phyloP scores from a whole-genome alignment of 2,329 filamentous ascomycete genomes.

The Cladosporium sp. region DNA sequence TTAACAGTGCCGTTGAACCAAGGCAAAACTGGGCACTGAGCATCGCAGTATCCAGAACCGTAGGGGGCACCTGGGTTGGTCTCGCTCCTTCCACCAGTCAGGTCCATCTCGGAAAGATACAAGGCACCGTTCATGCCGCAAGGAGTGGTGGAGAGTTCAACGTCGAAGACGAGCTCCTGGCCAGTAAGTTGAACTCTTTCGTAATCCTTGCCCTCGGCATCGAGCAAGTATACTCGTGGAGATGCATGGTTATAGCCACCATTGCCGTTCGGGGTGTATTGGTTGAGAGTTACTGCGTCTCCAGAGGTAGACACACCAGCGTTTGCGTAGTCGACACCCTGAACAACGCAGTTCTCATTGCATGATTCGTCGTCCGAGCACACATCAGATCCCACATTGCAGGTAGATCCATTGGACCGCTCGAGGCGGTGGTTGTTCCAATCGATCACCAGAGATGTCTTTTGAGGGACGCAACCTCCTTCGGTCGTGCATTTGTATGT shows the following conservation, averaged over 20 bases:
- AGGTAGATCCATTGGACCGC: background rate
- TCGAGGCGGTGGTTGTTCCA: conserved; percentile 36
- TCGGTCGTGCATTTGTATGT: conserved; percentile 51
- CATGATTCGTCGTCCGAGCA: conserved; percentile 25
- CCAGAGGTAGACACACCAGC: conserved; percentile 50
- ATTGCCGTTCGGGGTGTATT: conserved; percentile 11
- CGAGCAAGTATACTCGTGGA: conserved; percentile 58
- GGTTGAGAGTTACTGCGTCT: conserved; percentile 42
- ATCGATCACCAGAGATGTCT: conserved; percentile 49
- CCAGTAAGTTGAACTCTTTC: conserved; percentile 59
- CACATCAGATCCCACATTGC: conserved; percentile 36
- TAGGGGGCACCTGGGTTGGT: conserved; percentile 50
- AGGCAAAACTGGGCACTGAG: conserved; percentile 32
- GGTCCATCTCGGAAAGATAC: conserved; percentile 60
- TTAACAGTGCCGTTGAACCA: conserved; percentile 34
- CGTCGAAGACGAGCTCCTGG: conserved; percentile 66
- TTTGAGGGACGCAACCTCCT: conserved; percentile 45
- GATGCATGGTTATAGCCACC: conserved; percentile 8
- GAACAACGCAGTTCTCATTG: conserved; percentile 49
- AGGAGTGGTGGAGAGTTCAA: conserved; percentile 61
- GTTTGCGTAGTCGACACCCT: conserved; percentile 51
- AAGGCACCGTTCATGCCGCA: conserved; percentile 68
- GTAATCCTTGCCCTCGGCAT: conserved; percentile 53
- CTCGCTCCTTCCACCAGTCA: conserved; percentile 49
- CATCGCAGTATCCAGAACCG: conserved; percentile 53